Evolutionary conservation across 2,329 filamentous ascomycete genomes (phyloP), one percentile per base, ranked within the genome.

Genomic region (Neofusicoccum umdonicola): DNA sequence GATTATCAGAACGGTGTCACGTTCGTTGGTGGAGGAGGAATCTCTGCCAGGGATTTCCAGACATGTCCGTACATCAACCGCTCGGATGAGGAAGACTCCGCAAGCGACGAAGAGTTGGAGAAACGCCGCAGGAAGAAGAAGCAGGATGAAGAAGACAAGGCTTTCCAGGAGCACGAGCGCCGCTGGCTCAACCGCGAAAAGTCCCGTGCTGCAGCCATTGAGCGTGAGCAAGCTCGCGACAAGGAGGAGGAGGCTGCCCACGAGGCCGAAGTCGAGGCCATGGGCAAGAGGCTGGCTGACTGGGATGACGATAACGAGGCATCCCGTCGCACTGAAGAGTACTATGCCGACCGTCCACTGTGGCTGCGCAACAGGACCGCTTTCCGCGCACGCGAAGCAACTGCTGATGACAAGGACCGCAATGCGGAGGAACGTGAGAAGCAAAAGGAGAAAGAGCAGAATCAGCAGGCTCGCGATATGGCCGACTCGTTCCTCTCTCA

Each of bases 291-390:
- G 64, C 83, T 97, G 12, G 84, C 84, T 51, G 87, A 89, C n/a
- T 98, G 93, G 87, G 90, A 98, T 70, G 95, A 99, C 71, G 93
- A 97, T 70, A 81, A 85, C n/a, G 93, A 98, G 78, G 85, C 87
- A 6, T 83, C 82, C 17, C 85, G 89, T 27, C 93, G 92, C 77
- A 80, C 81, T 3, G 88, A 93, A 66, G 85, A 90, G 44, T 99
- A 97, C 81, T 98, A 97, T 78, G 84, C 88, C 56, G 94, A 99
- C 71, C 90, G 90, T 57, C 90, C 89, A 45, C 85, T 87, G 22
- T 99, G 94, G 93, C 88, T 90, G 65, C 88, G 93, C 17, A 94
- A 93, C 73, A 90, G 95, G 52, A 87, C 86, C 1, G 81, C 84
- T 15, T 91, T 93, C 72, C 86, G 91, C 41, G 85, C 85, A 7